These are phyloP conservation scores for Ambrosiella cleistominuta DNA, from an alignment of 2,329 filamentous ascomycete species.

Conservation along the genomic window DNA sequence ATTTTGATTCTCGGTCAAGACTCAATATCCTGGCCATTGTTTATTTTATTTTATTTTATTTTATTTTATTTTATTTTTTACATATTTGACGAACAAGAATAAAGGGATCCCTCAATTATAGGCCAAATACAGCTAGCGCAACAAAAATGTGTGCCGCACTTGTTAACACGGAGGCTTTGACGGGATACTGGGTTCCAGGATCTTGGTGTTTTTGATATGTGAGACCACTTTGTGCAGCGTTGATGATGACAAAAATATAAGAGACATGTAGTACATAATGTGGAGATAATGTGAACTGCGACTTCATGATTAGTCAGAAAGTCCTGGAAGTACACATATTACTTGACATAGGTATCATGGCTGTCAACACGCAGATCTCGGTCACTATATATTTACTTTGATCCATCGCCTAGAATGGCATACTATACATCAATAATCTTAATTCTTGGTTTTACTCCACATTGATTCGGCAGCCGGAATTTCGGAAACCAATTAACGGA, in stretches of 20 bases:
- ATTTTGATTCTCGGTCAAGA: not conserved
- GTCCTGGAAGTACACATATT: too few species aligned
- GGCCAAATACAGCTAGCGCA: not conserved
- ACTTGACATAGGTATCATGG: too few species aligned
- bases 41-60: too few species aligned
- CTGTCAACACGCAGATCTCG: too few species aligned
- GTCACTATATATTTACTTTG: not conserved
- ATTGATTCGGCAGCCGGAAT: not conserved
- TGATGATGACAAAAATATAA: too few species aligned
- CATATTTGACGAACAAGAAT: not conserved
- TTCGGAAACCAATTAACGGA: not conserved
- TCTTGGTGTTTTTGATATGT: not conserved
- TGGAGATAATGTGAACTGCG: too few species aligned
- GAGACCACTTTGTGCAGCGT: too few species aligned
- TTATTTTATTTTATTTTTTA: too few species aligned
- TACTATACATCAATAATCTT: not conserved
- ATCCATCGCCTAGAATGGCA: not conserved
- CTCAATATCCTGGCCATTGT: not conserved
- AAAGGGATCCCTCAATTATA: not conserved
- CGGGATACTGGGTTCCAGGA: not conserved
- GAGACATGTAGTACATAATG: too few species aligned
- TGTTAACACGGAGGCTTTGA: not conserved
- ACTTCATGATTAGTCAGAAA: too few species aligned
- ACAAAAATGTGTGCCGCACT: not conserved
- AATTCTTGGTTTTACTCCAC: not conserved